Base-by-base conservation (phyloP, 1,139 yeast species). In the Lodderomyces theae region DNA sequence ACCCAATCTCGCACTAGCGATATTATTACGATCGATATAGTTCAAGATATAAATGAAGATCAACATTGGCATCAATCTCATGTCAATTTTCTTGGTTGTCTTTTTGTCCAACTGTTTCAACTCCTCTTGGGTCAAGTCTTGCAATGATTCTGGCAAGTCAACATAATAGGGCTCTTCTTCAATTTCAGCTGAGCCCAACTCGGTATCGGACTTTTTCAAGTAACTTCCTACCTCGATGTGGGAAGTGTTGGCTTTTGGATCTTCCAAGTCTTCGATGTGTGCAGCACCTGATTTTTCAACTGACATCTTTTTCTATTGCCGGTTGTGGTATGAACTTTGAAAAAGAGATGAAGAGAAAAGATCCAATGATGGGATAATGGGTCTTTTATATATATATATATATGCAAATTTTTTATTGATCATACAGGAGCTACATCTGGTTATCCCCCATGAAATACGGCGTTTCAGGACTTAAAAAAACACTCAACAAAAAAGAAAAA, bases 1-100 rank as follows among this genome's bases (percentile, higher is more conserved):
- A 42, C 79, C 82, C 21, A 80, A 66, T 48, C 80, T 66, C 0
- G 86, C 86, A 51, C 77, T 72, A 2, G 83, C 83, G 50, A 80
- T 77, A 52, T 78, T 79, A 47, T 78, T 76, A 49, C 84, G 63
- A 57, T 81, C 87, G 44, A 81, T 63, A 51, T 69, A 77, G 46
- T 79, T 73, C 44, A 79, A 60, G 42, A 79, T 64, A 48, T 79
- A 79, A 40, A 78, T 64, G 36, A 71, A 51, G n/a, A 76, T 69
- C 30, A 80, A 61, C 68, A 74, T 70, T 7, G 86, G 85, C 51
- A 81, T 58, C 40, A 81, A 64, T 44, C 80, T 60, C 11, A 72
- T 25, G 51, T 80, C 86, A 37, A 79, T 62, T 49, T 76, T 79
- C 42, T 74, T 53, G 23, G 63, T 62, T 26, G 76, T 64, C 43